A percentile compares a stretch with the other conserved stretches of the same genome.
Evolutionary conservation across 306 rosid species (phyloP).

Genomic region (Quillaja saponaria): DNA sequence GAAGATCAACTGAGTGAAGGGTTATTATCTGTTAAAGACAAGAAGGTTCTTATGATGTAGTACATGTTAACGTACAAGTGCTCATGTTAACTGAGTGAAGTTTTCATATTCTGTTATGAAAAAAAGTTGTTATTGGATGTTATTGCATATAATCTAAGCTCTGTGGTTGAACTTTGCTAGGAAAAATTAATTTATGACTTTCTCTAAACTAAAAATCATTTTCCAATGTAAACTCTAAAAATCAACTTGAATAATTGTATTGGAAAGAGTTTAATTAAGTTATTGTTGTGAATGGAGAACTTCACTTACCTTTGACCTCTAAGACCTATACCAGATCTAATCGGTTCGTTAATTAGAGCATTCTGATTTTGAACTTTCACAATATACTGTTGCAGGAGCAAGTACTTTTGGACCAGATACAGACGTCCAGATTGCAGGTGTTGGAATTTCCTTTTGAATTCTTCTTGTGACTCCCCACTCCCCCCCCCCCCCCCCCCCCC

Average conservation of each 20-base stretch:
- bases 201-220: background rate
- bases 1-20: conserved; percentile 64
- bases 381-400: conserved; percentile 54
- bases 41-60: conserved; percentile 49
- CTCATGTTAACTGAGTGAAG: background rate
- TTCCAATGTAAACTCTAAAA: background rate
- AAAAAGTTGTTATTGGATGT: background rate
- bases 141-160: background rate
- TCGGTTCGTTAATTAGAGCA: conserved; percentile 2
- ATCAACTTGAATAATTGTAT: background rate
- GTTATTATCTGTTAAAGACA: conserved; percentile 52
- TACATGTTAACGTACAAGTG: conserved; percentile 1
- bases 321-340: background rate
- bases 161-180: background rate
- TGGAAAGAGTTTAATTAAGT: conserved; percentile 4
- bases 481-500: no score
- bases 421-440: conserved; percentile 63
- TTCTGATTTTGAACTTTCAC: background rate
- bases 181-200: background rate
- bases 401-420: conserved; percentile 54
- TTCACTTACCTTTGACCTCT: background rate
- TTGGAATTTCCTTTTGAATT: conserved; percentile 14
- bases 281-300: background rate
- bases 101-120: background rate
- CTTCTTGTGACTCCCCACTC: background rate